Conservation (phyloP, 108 stramenopile species). For the Fragilaria radians region DNA sequence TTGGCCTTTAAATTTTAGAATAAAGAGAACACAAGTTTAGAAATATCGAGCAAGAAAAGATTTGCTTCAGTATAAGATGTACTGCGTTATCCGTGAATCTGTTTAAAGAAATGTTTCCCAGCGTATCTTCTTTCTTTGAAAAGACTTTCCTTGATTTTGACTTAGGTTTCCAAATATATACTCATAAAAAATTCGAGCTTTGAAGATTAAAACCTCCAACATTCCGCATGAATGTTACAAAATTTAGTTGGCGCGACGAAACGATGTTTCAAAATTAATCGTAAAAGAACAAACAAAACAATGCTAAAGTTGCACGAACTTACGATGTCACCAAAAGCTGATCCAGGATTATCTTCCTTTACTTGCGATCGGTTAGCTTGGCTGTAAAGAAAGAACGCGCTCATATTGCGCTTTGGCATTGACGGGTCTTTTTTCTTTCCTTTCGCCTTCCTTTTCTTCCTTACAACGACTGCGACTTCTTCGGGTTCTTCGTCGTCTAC, state of each 20-base stretch:
- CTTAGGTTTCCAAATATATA: too few relatives aligned
- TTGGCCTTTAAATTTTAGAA: slow-evolving; percentile 41
- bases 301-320: slow-evolving; percentile 23
- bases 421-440: slow-evolving; percentile 59
- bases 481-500: slow-evolving; percentile 2
- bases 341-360: slow-evolving; percentile 66
- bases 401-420: slow-evolving; percentile 79
- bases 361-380: slow-evolving; percentile 61
- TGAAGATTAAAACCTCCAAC: too few relatives aligned
- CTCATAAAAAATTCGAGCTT: too few relatives aligned
- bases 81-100: too few relatives aligned
- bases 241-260: too few relatives aligned
- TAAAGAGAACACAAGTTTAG: too few relatives aligned
- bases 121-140: too few relatives aligned
- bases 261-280: slow-evolving; percentile 8
- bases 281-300: slow-evolving; percentile 10
- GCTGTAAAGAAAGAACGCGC: slow-evolving; percentile 78
- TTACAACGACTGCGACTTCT: background rate
- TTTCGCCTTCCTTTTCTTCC: slow-evolving; percentile 11
- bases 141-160: too few relatives aligned
- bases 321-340: slow-evolving; percentile 77
- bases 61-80: too few relatives aligned
- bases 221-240: too few relatives aligned
- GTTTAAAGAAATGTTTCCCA: too few relatives aligned
- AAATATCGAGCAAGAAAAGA: too few relatives aligned